phyloP scores from a whole-genome alignment of 345 rosid species.

The Xanthoceras sorbifolium region DNA sequence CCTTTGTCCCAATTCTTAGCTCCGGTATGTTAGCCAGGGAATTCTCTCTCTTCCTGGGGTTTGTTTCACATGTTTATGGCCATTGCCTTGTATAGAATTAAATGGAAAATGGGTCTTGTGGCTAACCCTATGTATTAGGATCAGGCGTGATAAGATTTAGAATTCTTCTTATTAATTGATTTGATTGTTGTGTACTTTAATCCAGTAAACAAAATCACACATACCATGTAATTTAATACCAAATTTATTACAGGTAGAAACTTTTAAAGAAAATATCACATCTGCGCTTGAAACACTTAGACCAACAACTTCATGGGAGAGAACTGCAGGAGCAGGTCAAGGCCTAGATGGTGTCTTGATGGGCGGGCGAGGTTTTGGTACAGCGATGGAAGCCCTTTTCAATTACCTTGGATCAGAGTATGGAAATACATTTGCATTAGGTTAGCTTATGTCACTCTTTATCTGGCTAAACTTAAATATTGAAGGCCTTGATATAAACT shows the following conservation, averaged over 20 bases:
- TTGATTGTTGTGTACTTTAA: neutral
- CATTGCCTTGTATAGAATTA: constrained; percentile 4
- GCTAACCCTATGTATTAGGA: neutral
- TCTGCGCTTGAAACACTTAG: constrained; percentile 94
- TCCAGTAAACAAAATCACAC: constrained; percentile 3
- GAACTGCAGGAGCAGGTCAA: constrained; percentile 77
- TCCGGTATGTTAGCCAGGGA: constrained; percentile 55
- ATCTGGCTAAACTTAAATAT: neutral
- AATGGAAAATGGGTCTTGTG: neutral
- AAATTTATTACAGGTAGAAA: constrained; percentile 64
- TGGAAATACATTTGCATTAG: constrained; percentile 94
- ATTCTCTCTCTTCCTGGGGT: neutral
- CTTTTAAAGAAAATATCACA: constrained; percentile 87
- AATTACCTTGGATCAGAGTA: constrained; percentile 95
- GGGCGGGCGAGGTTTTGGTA: constrained; percentile 98
- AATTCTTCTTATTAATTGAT: neutral
- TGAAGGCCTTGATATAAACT: neutral
- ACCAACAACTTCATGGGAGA: constrained; percentile 96
- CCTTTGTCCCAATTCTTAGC: constrained; percentile 88
- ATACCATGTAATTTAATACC: neutral
- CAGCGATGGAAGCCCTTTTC: constrained; percentile 92
- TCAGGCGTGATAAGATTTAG: neutral
- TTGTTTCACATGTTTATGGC: neutral
- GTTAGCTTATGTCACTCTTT: constrained; percentile 38
- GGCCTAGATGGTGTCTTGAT: constrained; percentile 81